Base-by-base conservation (phyloP, 2,329 filamentous ascomycete species). In the Achaetomium macrosporum region DNA sequence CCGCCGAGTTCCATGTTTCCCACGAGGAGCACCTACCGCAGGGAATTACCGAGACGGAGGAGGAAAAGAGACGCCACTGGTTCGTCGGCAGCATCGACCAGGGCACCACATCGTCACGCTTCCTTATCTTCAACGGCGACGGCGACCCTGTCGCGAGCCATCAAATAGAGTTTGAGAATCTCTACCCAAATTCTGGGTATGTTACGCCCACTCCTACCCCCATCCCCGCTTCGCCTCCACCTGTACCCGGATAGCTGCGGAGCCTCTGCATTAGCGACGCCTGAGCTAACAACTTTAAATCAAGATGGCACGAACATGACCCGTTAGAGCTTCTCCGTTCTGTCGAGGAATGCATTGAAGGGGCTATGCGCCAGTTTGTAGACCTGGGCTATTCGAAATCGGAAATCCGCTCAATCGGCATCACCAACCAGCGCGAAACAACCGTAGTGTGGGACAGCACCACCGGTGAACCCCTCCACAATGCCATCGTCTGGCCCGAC, bases 361-460 rank as follows among this genome's bases (percentile, higher is more conserved):
- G 82, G 58, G 88, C 88, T 0, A 81, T 85, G 54, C 79, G 83
- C 64, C 73, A 84, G 40, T 95, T 95, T 70, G 71, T 81, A 46
- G 75, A 79, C n/a, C 73, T 82, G 52, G 89, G 90, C 55, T 79
- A 89, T 69, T 76, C 78, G 25, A 75, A 78, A 55, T 76, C 78
- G 49, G 79, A 86, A 61, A 88, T 96, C 65, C 85, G 81, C 66
- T 81, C 87, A 11, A 77, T 96, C 59, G 90, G 90, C 52, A 87
- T 96, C 66, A 95, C 90, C 54, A 95, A 91, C 71, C 90, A 96
- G 74, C 84, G 90, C 66, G 90, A 96, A 70, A 95, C 90, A 1
- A 88, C 86, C 1, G 76, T 95, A 1, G 84, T 90, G 25, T 95
- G 90, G 90, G 88, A 96, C 68, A 81, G 77, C 63, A 77, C 79